These are phyloP conservation scores for Earliella scabrosa DNA, from an alignment of 1,284 basidiomycete genomes.

Conservation along the genomic window DNA sequence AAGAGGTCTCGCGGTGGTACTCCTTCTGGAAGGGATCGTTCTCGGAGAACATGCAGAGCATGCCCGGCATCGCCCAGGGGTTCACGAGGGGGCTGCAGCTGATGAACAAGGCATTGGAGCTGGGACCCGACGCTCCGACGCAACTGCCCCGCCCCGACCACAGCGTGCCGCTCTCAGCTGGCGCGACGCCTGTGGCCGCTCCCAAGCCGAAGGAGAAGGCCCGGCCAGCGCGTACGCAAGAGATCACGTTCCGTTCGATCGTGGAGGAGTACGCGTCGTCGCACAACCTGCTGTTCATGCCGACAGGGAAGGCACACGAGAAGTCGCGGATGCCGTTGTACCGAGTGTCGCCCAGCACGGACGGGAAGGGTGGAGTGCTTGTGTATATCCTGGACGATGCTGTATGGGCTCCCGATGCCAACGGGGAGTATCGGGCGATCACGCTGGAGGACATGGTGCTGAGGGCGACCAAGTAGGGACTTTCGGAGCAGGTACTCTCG, in stretches of 20 bases:
- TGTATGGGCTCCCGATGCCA: constrained; percentile 73
- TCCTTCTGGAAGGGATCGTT: constrained; percentile 88
- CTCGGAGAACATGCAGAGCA: constrained; percentile 64
- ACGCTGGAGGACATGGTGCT: constrained; percentile 73
- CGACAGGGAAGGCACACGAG: constrained; percentile 82
- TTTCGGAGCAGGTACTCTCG: background rate
- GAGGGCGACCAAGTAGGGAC: constrained; percentile 47
- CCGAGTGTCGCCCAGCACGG: constrained; percentile 76
- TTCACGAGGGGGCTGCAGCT: constrained; percentile 87
- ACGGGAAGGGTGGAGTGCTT: constrained; percentile 84
- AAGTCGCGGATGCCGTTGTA: constrained; percentile 86
- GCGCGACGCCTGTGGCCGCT: constrained; percentile 29
- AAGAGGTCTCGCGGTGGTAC: constrained; percentile 93
- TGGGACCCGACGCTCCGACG: constrained; percentile 75
- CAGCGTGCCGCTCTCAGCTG: constrained; percentile 35
- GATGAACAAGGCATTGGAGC: constrained; percentile 90
- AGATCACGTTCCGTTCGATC: constrained; percentile 89
- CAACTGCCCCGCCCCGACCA: constrained; percentile 71
- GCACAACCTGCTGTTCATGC: constrained; percentile 88
- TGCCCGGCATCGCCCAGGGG: constrained; percentile 73
- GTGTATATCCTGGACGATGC: constrained; percentile 90
- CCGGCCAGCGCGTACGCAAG: constrained; percentile 56
- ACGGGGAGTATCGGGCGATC: constrained; percentile 61
- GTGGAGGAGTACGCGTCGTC: constrained; percentile 87
- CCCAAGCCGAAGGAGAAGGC: constrained; percentile 38